phyloP scores from a whole-genome alignment of 164 flowering plant species.

The Vitis labrusca region DNA sequence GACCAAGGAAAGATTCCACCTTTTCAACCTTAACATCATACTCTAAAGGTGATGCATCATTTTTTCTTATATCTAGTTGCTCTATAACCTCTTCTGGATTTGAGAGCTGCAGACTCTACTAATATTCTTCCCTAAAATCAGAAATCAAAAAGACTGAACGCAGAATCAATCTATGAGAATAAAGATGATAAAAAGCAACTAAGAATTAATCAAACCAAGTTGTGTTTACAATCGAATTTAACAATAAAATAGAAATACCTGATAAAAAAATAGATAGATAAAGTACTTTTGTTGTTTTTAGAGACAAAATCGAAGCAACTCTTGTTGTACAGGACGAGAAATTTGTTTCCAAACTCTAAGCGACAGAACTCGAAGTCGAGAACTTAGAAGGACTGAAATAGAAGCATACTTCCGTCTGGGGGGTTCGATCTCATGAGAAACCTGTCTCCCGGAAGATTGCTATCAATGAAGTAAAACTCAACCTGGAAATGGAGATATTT shows the following conservation, averaged over 20 bases:
- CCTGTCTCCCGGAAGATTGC: constrained; percentile 17
- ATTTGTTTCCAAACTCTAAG: neutral
- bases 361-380: neutral
- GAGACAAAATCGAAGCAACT: too few relatives aligned
- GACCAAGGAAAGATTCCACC: constrained; percentile 13
- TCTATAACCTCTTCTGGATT: constrained; percentile 12
- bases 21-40: constrained; percentile 14
- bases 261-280: too few relatives aligned
- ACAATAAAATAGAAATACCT: neutral
- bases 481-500: constrained; percentile 4
- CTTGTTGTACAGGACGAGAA: neutral
- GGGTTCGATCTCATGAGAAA: constrained; percentile 9
- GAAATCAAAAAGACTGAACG: neutral
- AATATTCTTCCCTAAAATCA: constrained; percentile 12
- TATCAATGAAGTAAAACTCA: constrained; percentile 20
- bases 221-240: too few relatives aligned
- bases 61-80: constrained; percentile 12
- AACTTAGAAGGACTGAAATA: neutral
- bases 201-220: neutral
- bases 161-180: neutral
- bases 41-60: constrained; percentile 15
- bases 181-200: neutral
- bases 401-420: constrained; percentile 13
- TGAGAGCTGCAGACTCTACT: constrained; percentile 11
- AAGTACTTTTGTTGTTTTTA: too few relatives aligned